Evolutionary conservation across 164 flowering plant species (phyloP), one percentile per base, ranked within the genome.

Genomic region (Protea cynaroides): DNA sequence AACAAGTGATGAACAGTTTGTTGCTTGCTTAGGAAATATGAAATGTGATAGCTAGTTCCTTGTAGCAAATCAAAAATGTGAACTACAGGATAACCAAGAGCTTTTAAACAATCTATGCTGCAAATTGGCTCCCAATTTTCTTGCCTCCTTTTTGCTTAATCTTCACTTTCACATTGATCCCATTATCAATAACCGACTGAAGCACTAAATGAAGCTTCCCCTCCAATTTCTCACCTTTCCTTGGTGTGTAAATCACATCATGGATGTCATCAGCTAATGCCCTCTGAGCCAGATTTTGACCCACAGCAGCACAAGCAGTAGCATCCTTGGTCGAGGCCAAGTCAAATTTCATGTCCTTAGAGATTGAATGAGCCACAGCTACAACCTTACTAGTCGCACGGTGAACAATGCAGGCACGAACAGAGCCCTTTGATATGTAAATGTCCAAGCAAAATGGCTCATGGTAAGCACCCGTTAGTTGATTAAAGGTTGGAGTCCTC

Each of bases 211-310:
- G 46, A 40, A 40, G 46, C 9, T 40, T 40, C 46, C 46, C 97
- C 58, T 88, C 96, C 58, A 94, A 29, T 57, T 71, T 83, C 58
- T 94, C 96, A 25, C 89, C 95, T 80, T 81, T 89, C 65, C 97
- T 81, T 18, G 98, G 98, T 0, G 88, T 85, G 69, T 85, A 91
- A 58, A 93, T 72, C 62, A 84, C 82, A 66, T 90, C 83, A 70
- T 94, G 86, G 52, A 93, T 89, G 73, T 94, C 98, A 81, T 94
- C 98, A 7, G 72, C 95, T 80, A 89, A 69, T 13, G 97, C 96
- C 53, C 95, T 81, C 73, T 84, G 96, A 55, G 96, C 97, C 56
- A 94, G 68, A 69, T 83, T 68, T 50, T 65, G 70, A 21, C 96
- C 97, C 13, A 94, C 91, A 52, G 91, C 80, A 63, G 72, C 83